A percentile compares a stretch with the other conserved stretches of the same genome.
Conservation (phyloP, 805 yeast genomes). For the Ogataea allantospora region DNA sequence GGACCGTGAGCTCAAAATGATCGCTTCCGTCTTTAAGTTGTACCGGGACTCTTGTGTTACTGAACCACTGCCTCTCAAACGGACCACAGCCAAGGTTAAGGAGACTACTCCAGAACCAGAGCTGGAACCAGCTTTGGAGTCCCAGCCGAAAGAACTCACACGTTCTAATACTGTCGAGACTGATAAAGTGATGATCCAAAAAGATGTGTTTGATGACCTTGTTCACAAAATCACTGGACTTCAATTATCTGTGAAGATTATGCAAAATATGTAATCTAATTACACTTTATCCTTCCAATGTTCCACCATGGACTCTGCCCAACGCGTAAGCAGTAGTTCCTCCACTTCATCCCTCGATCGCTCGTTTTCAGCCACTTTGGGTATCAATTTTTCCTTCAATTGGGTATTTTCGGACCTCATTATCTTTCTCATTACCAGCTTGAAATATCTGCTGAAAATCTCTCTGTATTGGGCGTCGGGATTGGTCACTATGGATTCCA, state of each 20-base stretch:
- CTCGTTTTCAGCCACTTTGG: conserved; percentile 14
- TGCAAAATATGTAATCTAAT: conserved; percentile 7
- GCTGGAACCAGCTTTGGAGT: not conserved
- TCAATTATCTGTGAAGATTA: conserved; percentile 10
- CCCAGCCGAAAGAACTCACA: not conserved
- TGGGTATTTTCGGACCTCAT: conserved; percentile 30
- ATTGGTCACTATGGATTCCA: conserved; percentile 29
- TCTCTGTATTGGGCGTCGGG: conserved; percentile 30
- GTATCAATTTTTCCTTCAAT: conserved; percentile 30
- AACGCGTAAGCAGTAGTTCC: conserved; percentile 45
- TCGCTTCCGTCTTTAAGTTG: conserved; percentile 12
- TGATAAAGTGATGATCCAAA: not conserved
- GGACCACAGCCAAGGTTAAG: not conserved
- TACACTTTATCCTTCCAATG: conserved; percentile 7
- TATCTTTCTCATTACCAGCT: conserved; percentile 30
- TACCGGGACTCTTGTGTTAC: conserved; percentile 1
- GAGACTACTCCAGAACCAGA: not conserved
- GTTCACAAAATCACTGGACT: conserved; percentile 15
- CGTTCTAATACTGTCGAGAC: not conserved
- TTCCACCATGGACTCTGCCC: conserved; percentile 44
- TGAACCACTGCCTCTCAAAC: not conserved
- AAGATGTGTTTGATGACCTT: conserved; percentile 13
- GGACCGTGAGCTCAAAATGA: conserved; percentile 12
- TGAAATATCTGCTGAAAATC: conserved; percentile 32
- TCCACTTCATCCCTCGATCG: conserved; percentile 36